phyloP scores from a whole-genome alignment of 352 stramenopile genomes.

The Phytophthora litchii region DNA sequence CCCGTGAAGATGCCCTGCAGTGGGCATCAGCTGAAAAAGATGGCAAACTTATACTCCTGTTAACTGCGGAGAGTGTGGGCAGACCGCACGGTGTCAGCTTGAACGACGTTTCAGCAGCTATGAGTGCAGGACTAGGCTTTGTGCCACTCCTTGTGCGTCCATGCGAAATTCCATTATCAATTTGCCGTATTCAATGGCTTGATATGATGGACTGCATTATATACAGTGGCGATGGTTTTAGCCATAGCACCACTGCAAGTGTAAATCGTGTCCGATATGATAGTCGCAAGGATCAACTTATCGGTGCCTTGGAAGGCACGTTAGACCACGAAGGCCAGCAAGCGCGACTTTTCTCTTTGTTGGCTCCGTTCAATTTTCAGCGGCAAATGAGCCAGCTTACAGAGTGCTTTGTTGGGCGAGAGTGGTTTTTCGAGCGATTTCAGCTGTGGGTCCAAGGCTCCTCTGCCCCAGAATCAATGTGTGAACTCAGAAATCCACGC shows the following conservation, averaged over 20 bases:
- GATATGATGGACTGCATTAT: conserved; percentile 74
- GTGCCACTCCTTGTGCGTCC: conserved; percentile 74
- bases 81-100: conserved; percentile 65
- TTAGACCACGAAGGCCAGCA: conserved; percentile 81
- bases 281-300: conserved; percentile 54
- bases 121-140: conserved; percentile 69
- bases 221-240: conserved; percentile 35
- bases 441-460: conserved; percentile 52
- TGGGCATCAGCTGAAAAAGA: conserved; percentile 66
- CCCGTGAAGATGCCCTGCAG: conserved; percentile 58
- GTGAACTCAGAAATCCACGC: conserved; percentile 29
- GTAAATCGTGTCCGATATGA: conserved; percentile 67
- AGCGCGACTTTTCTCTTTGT: conserved; percentile 64
- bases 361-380: conserved; percentile 74
- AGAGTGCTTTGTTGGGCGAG: conserved; percentile 57
- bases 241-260: neutral
- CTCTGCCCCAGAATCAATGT: conserved; percentile 1
- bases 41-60: conserved; percentile 71
- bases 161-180: conserved; percentile 81
- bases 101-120: conserved; percentile 78
- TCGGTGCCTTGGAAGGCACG: conserved; percentile 58
- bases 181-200: conserved; percentile 85
- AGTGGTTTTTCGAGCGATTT: conserved; percentile 66
- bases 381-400: conserved; percentile 79
- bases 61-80: conserved; percentile 76